Evolutionary conservation across 371 early-diverging fungal genomes (phyloP), one percentile per base, ranked within the genome.

Genomic region (Syncephalastrum racemosum): DNA sequence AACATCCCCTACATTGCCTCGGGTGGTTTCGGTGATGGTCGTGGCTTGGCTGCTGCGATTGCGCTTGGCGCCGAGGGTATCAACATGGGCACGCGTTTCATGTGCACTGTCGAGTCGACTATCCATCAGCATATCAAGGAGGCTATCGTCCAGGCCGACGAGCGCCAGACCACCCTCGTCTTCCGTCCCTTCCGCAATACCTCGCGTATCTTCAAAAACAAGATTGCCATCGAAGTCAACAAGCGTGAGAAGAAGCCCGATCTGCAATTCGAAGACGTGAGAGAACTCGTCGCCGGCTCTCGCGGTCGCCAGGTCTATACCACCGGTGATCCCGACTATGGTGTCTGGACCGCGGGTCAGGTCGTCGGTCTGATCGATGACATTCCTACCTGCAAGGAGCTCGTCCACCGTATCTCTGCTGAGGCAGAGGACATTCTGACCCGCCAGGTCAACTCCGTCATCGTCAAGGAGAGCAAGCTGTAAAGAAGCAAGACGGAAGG

Each of bases 1-100:
- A 72, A 66, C 24, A 73, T 90, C 46, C 89, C 89, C 13, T 84
- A 88, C 54, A 61, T 93, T 59, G 91, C 91, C 2, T 88, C 90
- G 4, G 93, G 93, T 16, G 93, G 93, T 22, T 82, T 93, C 56
- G 87, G 86, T 42, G 85, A 83, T 67, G 87, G 87, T 18, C 70
- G 83, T 20, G 90, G 90, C 49, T 73, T 89, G 31, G 86, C 81
- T 27, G 90, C 89, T 14, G 87, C 86, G 0, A 69, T 90, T 22
- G 81, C 86, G 1, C 60, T 91, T 46, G 93, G 93, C 1, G 91
- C 91, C 8, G 78, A 84, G 19, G 82, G 64, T 51, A 67, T 89
- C 66, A 89, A 89, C 70, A 90, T 90, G 91, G 88, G 90, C 31
- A 90, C 91, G 5, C 86, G 92, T 15, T 91, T 91, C 78, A 85